phyloP scores from a whole-genome alignment of 441 rosid genomes.

The Populus hybrid region DNA sequence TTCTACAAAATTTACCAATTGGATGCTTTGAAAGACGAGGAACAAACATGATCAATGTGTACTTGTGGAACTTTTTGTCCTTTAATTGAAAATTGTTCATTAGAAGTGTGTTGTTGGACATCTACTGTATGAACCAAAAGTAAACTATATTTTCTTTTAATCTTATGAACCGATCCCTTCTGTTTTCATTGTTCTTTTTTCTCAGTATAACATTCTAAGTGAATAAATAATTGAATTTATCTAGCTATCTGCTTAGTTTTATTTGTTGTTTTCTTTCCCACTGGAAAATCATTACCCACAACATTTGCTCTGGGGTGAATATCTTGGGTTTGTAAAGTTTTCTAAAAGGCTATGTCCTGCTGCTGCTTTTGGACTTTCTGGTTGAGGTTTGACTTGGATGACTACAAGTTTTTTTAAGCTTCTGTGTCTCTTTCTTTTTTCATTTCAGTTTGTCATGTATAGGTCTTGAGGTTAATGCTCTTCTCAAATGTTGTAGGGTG shows the following conservation, averaged over 20 bases:
- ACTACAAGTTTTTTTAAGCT: background rate
- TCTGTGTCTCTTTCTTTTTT: background rate
- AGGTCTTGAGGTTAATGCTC: background rate
- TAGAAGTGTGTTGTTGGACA: background rate
- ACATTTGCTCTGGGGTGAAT: background rate
- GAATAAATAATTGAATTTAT: background rate
- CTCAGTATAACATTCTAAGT: background rate
- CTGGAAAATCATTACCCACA: background rate
- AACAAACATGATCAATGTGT: background rate
- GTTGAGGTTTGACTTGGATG: conserved; percentile 5
- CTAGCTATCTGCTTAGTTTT: background rate
- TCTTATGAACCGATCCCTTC: background rate
- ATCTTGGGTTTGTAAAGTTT: background rate
- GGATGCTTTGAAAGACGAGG: background rate
- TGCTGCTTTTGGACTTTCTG: background rate
- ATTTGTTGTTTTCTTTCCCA: background rate
- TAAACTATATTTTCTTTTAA: background rate
- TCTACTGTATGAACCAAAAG: background rate
- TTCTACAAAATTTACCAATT: background rate
- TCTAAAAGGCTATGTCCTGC: background rate
- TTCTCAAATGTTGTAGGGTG: conserved; percentile 60
- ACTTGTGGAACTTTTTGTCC: background rate
- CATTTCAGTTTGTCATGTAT: background rate
- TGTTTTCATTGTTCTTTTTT: background rate
- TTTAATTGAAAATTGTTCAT: background rate